phyloP scores from a whole-genome alignment of 164 flowering plant genomes.

The Stephania cephalantha region DNA sequence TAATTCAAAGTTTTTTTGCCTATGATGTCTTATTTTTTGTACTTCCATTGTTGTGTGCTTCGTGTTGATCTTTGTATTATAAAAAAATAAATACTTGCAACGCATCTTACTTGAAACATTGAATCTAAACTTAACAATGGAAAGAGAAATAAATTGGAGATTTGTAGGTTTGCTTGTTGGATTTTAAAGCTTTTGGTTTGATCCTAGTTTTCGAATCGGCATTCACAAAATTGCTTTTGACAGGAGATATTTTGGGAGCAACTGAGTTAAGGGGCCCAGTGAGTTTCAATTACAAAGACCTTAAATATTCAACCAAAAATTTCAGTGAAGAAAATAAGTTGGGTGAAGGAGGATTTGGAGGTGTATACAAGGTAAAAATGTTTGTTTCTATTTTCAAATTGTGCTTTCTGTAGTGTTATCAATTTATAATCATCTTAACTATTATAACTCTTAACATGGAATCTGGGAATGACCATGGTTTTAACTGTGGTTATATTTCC shows the following conservation, averaged over 20 bases:
- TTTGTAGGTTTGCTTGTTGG: neutral
- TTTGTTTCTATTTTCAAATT: neutral
- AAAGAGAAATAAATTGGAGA: neutral
- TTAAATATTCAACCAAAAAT: slow-evolving; percentile 38
- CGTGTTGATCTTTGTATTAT: neutral
- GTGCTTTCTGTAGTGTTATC: no score
- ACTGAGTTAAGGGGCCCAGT: slow-evolving; percentile 49
- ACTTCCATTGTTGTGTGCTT: neutral
- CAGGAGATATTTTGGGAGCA: slow-evolving; percentile 46
- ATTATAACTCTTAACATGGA: no score
- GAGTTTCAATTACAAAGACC: slow-evolving; percentile 34
- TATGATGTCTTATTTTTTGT: neutral
- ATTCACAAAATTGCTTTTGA: neutral
- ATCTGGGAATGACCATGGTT: neutral
- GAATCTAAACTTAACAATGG: neutral
- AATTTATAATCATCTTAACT: no score
- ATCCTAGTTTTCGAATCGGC: no score
- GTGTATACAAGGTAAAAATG: slow-evolving; percentile 51
- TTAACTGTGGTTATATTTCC: neutral
- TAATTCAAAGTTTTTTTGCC: no score
- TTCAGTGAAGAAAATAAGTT: slow-evolving; percentile 47
- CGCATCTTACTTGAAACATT: neutral
- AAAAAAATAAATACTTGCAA: no score
- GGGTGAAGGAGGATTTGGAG: slow-evolving; percentile 61
- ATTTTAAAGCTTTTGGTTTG: no score